Conservation (phyloP, 148 eudicot genomes). For the Diospyros kaki region DNA sequence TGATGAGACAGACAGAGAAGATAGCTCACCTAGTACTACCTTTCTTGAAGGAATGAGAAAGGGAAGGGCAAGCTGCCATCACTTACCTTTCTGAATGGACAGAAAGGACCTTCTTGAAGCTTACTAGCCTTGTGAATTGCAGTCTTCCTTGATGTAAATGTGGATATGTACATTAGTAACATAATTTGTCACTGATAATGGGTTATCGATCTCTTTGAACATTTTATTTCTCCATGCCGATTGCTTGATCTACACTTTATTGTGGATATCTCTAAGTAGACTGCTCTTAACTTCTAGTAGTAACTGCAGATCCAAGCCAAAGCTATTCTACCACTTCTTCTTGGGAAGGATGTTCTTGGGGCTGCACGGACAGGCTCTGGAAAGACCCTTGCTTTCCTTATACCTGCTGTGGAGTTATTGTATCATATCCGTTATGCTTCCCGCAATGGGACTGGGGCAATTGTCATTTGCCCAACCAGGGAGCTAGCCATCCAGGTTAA, state of each 20-base stretch:
- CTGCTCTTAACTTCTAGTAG: neutral
- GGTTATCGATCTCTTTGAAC: neutral
- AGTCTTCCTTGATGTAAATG: neutral
- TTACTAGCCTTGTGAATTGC: neutral
- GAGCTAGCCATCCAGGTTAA: slow-evolving; percentile 97
- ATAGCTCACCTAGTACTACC: too few relatives aligned
- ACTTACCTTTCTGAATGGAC: too few relatives aligned
- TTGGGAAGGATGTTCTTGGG: slow-evolving; percentile 93
- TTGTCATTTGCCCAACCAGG: slow-evolving; percentile 90
- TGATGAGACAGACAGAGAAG: too few relatives aligned
- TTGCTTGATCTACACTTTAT: neutral
- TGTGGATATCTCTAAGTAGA: neutral
- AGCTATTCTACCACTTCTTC: slow-evolving; percentile 77
- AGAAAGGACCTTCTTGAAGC: too few relatives aligned
- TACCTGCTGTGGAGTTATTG: slow-evolving; percentile 82
- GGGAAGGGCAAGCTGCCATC: too few relatives aligned
- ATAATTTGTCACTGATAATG: neutral
- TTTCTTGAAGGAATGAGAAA: too few relatives aligned
- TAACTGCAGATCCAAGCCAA: slow-evolving; percentile 79
- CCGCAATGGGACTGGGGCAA: slow-evolving; percentile 81
- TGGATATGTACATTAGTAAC: neutral
- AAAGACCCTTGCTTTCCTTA: slow-evolving; percentile 90
- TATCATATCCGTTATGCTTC: slow-evolving; percentile 51
- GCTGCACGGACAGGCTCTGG: slow-evolving; percentile 99
- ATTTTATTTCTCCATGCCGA: neutral